phyloP scores from a whole-genome alignment of 306 rosid species.

The Casuarina equisetifolia region DNA sequence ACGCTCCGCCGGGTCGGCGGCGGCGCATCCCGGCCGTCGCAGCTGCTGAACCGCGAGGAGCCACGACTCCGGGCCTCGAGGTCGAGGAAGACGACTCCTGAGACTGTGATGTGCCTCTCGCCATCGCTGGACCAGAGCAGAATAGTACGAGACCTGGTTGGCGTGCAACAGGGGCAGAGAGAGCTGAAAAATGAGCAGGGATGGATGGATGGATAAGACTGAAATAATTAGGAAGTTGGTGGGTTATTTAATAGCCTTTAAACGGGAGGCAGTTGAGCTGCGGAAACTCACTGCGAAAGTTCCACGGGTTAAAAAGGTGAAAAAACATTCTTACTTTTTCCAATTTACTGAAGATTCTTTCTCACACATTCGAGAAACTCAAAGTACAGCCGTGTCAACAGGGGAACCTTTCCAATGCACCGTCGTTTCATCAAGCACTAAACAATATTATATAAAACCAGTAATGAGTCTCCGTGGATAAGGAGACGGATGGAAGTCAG shows the following conservation, averaged over 20 bases:
- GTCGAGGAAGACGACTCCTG: slow-evolving; percentile 55
- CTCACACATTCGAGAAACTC: too few relatives aligned
- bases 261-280: too few relatives aligned
- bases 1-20: slow-evolving; percentile 53
- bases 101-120: slow-evolving; percentile 87
- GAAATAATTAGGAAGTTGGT: not conserved
- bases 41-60: slow-evolving; percentile 95
- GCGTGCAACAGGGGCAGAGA: not conserved
- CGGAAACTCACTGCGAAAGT: too few relatives aligned
- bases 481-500: not conserved
- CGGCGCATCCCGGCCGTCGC: slow-evolving; percentile 91
- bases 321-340: too few relatives aligned
- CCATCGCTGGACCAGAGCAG: slow-evolving; percentile 48
- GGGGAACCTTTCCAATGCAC: too few relatives aligned
- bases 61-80: slow-evolving; percentile 62
- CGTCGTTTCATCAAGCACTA: too few relatives aligned
- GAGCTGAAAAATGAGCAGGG: not conserved
- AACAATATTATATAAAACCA: too few relatives aligned
- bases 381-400: too few relatives aligned
- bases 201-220: not conserved
- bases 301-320: too few relatives aligned
- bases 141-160: not conserved
- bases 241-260: not conserved
- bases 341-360: too few relatives aligned
- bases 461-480: too few relatives aligned